Base-by-base conservation (phyloP, 1,284 basidiomycete species). In the Mycena sp. region DNA sequence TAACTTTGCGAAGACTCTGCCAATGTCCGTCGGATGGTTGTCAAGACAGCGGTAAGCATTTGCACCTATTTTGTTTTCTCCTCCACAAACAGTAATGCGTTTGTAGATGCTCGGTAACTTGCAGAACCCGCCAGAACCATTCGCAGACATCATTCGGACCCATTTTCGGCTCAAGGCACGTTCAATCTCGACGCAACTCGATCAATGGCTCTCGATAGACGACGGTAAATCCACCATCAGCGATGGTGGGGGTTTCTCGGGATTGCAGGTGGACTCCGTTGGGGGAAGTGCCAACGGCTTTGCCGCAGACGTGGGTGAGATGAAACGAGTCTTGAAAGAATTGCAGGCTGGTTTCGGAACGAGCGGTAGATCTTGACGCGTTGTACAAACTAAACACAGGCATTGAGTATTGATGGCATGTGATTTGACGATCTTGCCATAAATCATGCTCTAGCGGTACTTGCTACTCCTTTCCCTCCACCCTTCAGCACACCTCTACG, bases 131-230 rank as follows among this genome's bases (percentile, higher is more conserved):
- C 93, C 94, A 12, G 91, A 90, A 67, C 88, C 91, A 58, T 96
- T 95, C 72, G 87, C 80, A 41, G 90, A 94, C 64, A 86, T 96
- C 61, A 91, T 98, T 71, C 87, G 86, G 41, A 96, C 94, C 0
- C 95, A 97, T 77, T 97, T 94, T 81, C 84, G 90, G n/a, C 79
- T 96, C 54, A 97, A 96, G 74, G 87, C 92, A 1, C 81, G 81
- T 43, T 83, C 85, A 1, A 86, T 98, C 64, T 76, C 78, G 21
- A 74, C 81, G 32, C 94, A 96, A 75, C 80, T 97, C n/a, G 91
- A 95, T 70, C 80, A 86, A 67, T 96, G 91, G 94, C 76, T 93
- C 19, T 73, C 76, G 16, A 77, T 86, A 62, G 93, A 95, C 70
- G 93, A 95, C 68, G 87, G 89, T 6, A 84, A 79, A 67, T 52